Percentiles rank a stretch among this genome's conserved stretches.
Conservation (phyloP, 2,329 filamentous ascomycete species). For the Colletotrichum musae region DNA sequence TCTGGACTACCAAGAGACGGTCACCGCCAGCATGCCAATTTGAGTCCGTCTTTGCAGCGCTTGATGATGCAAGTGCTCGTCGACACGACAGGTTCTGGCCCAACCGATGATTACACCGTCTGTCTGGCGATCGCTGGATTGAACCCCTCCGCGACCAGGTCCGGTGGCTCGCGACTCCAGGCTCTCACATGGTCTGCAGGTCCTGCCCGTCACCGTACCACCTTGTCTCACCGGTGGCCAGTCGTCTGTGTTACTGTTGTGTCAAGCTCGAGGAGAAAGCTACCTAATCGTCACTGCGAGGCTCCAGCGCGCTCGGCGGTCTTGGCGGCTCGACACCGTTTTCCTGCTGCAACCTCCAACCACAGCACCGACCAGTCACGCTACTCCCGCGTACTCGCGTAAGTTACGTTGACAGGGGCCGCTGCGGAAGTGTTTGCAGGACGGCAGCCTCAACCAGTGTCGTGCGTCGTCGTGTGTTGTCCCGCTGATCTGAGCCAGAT, state of each 20-base stretch:
- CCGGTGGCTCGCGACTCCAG: background rate
- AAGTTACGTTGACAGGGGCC: slow-evolving; percentile 11
- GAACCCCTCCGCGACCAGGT: background rate
- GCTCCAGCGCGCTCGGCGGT: slow-evolving; percentile 33
- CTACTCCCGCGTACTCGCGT: slow-evolving; percentile 28
- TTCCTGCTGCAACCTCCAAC: slow-evolving; percentile 20
- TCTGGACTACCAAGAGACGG: background rate
- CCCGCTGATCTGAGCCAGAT: slow-evolving; percentile 28
- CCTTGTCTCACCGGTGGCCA: slow-evolving; percentile 28
- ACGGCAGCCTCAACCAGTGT: slow-evolving; percentile 21
- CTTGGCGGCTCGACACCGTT: slow-evolving; percentile 37
- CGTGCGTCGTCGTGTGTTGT: slow-evolving; percentile 19
- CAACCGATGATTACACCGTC: background rate
- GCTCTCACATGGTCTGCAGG: slow-evolving; percentile 21
- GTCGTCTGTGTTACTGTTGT: background rate
- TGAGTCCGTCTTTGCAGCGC: slow-evolving; percentile 10
- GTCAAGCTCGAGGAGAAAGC: background rate
- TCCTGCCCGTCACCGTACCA: slow-evolving; percentile 29
- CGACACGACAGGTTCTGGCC: background rate
- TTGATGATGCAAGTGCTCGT: slow-evolving; percentile 8
- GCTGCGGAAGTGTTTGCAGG: slow-evolving; percentile 30
- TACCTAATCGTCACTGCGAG: slow-evolving; percentile 25
- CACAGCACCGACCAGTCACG: slow-evolving; percentile 24
- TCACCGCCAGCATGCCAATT: background rate
- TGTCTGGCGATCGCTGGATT: background rate